Conservation (phyloP, 2,329 filamentous ascomycete genomes). For the Colletotrichum musae region DNA sequence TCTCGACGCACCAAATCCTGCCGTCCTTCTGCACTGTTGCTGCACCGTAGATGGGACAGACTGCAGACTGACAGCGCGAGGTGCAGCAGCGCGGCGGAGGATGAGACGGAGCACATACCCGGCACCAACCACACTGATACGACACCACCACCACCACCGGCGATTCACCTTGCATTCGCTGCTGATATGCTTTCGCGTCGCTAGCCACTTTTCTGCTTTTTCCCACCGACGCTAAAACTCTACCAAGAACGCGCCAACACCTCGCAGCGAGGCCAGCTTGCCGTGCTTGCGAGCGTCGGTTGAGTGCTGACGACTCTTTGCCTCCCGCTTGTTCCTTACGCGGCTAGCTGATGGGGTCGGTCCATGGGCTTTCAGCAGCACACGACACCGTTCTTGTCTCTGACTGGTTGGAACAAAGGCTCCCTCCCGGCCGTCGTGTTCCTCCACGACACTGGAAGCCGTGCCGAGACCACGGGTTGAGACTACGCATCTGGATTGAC, state of each 20-base stretch:
- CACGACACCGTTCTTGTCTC: slow-evolving; percentile 11
- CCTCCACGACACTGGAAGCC: slow-evolving; percentile 16
- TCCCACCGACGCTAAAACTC: slow-evolving; percentile 23
- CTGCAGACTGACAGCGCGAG: neutral
- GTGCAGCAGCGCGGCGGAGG: slow-evolving; percentile 21
- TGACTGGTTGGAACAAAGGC: slow-evolving; percentile 25
- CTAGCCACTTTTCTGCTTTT: slow-evolving; percentile 9
- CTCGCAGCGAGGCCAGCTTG: slow-evolving; percentile 4
- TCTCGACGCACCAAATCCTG: neutral
- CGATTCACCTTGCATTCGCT: slow-evolving; percentile 1
- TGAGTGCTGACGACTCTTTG: slow-evolving; percentile 32
- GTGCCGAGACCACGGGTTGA: slow-evolving; percentile 34
- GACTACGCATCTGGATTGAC: slow-evolving; percentile 11
- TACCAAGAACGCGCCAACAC: slow-evolving; percentile 19
- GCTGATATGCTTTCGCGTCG: slow-evolving; percentile 13
- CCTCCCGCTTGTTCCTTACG: slow-evolving; percentile 17
- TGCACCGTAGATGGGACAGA: neutral
- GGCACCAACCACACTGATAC: slow-evolving; percentile 25
- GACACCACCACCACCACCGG: slow-evolving; percentile 19
- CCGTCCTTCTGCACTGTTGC: slow-evolving; percentile 17
- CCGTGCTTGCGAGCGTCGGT: slow-evolving; percentile 17
- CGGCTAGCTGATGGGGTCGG: slow-evolving; percentile 14
- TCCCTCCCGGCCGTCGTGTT: slow-evolving; percentile 17
- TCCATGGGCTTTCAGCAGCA: slow-evolving; percentile 17
- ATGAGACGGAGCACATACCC: slow-evolving; percentile 28